Evolutionary conservation across 208 protist genomes (phyloP).

Genomic region (Leishmania tarentolae): DNA sequence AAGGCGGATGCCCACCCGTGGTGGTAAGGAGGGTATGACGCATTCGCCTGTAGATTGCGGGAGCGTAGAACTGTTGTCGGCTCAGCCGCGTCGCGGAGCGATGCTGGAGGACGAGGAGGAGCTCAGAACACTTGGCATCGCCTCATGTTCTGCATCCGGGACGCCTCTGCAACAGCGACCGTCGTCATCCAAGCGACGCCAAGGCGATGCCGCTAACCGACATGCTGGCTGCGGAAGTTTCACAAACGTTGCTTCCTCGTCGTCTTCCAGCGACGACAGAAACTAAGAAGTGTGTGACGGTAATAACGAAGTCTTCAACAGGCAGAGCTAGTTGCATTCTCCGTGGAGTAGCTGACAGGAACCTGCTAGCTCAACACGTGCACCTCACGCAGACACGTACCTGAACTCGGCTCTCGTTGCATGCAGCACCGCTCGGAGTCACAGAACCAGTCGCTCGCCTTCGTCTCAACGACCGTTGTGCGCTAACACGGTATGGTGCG

Average conservation of each 20-base stretch:
- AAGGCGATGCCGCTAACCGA: background rate
- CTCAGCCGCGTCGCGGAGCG: background rate
- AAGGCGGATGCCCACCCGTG: background rate
- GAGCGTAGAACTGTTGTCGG: background rate
- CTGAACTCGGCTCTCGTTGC: background rate
- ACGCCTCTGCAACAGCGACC: background rate
- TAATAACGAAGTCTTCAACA: background rate
- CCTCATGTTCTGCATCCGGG: background rate
- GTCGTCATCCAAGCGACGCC: background rate
- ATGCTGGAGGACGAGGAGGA: constrained; percentile 6
- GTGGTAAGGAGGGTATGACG: background rate
- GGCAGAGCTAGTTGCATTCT: background rate
- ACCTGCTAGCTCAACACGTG: background rate
- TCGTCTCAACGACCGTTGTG: background rate
- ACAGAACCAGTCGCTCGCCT: background rate
- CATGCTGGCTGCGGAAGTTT: background rate
- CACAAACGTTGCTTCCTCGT: constrained; percentile 18
- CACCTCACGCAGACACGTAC: background rate
- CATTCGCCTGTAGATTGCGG: background rate
- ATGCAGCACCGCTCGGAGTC: background rate
- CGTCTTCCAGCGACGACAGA: constrained; percentile 9
- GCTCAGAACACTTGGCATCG: constrained; percentile 4
- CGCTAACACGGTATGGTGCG: background rate
- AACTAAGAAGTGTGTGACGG: background rate
- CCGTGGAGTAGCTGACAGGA: too few relatives aligned